Base-by-base conservation (phyloP, 176 grass and related monocot species). In the Chloris gayana region DNA sequence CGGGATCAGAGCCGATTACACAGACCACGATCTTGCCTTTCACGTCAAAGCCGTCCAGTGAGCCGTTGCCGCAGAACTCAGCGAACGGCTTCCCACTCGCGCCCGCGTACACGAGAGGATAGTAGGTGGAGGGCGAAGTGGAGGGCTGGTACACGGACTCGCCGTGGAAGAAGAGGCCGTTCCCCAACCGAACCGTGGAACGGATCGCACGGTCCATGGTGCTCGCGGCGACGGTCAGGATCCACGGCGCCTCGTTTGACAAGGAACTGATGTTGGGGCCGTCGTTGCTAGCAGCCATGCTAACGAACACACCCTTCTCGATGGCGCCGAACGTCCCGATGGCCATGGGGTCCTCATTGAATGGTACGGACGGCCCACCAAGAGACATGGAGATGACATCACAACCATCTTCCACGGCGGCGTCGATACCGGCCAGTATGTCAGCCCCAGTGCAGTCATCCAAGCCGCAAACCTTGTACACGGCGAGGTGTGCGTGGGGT, bases 21-120 rank as follows among this genome's bases (percentile, higher is more conserved):
- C 93, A 96, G 29, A 90, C 30, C 4, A 90, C 93, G 0, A 92
- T 90, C 79, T 96, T 96, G 19, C 85, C 90, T 71, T 37, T 85
- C 26, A 92, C 85, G 19, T 87, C 51, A 0, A 75, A 0, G 64
- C 70, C 76, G 44, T 89, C 87, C 1, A 85, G 70, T 11, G 76
- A 75, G 5, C 76, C 76, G 27, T 64, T 80, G 53, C 33, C 76
- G 64, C 82, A 89, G 47, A 85, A 63, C 15, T 64, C 2, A 4
- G 80, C 63, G n/a, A 2, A 22, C 0, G 85, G 79, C 3, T 21
- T 64, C 1, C 30, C 33, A 70, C 85, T 84, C 2, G 75, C 67
- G 6, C 83, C 77, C 0, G 89, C 83, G 66, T 73, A 83, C 31
- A 85, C 73, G n/a, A 84, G 0, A 1, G 73, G 46, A 41, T 22